Conservation (phyloP, 2,329 filamentous ascomycete genomes). For the Venturia nashicola region DNA sequence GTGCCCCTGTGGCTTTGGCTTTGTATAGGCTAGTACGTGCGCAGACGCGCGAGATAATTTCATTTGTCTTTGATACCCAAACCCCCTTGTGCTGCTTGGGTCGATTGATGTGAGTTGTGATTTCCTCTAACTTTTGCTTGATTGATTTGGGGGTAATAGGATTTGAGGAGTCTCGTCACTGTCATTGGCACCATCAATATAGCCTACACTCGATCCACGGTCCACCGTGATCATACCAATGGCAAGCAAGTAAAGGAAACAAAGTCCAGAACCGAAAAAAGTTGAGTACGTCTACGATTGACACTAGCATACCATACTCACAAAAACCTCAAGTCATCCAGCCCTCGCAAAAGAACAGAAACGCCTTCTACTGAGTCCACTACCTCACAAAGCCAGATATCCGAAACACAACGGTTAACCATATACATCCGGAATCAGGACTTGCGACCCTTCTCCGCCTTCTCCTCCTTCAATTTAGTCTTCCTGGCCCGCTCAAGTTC, state of each 20-base stretch:
- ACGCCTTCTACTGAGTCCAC: not conserved
- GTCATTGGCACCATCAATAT: no score
- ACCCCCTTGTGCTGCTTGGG: not conserved
- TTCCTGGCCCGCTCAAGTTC: not conserved
- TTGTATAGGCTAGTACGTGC: not conserved
- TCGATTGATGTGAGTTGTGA: not conserved
- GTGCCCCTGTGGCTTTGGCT: not conserved
- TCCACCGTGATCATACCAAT: no score
- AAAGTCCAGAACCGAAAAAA: no score
- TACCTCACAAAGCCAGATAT: not conserved
- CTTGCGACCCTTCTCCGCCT: not conserved
- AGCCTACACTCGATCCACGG: no score
- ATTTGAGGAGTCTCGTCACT: no score
- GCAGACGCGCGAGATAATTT: not conserved
- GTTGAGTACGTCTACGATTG: no score
- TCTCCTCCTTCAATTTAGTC: not conserved
- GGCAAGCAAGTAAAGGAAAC: no score
- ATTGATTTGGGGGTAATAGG: no score
- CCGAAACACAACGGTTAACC: not conserved
- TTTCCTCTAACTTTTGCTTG: not conserved
- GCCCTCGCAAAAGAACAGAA: not conserved
- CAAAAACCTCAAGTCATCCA: no score
- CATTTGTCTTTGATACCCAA: conserved; percentile 1
- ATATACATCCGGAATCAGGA: not conserved
- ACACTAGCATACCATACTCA: no score